Evolutionary conservation across 768 basidiomycete genomes (phyloP), one percentile per base, ranked within the genome.

Genomic region (Symmetrospora coprosmae): DNA sequence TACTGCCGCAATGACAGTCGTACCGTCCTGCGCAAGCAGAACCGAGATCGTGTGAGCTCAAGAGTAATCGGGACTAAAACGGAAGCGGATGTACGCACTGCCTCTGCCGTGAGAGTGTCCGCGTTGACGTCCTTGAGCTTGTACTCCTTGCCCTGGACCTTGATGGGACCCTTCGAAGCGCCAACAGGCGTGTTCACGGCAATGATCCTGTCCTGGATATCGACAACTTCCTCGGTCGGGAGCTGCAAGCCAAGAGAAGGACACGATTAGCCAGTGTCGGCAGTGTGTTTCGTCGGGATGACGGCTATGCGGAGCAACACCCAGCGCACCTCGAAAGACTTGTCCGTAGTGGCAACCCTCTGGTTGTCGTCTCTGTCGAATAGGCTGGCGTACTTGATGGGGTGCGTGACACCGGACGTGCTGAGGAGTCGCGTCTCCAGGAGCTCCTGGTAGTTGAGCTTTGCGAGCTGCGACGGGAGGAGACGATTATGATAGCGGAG

Each of bases 301-400:
- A n/a, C n/a, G n/a, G n/a, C n/a, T n/a, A n/a, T n/a, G n/a, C n/a
- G n/a, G n/a, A n/a, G n/a, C n/a, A n/a, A n/a, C n/a, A n/a, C n/a
- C n/a, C n/a, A n/a, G 9, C 49, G 9, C 25, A 50, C 49, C 49
- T 50, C 49, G 31, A 50, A 50, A 14, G 49, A 50, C 34, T 50
- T 9, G 21, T 11, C 49, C 11, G 21, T 34, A 17, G 23, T 50
- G 13, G 49, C 49, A 14, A 50, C 49, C 8, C 49, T 14, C 49
- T 27, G 21, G 31, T 34, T 50, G 49, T 50, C 49, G 23, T 50
- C 49, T 28, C 49, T 14, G 49, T 50, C 49, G 27, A 50, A 50
- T 14, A 50, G 8, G 49, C 16, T 27, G 9, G 49, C 49, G 31
- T 50, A 34, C 27, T 25, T 50, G 34, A 50, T 50, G 31, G 9